phyloP scores from a whole-genome alignment of 306 rosid genomes.

The Cajanus cajan region DNA sequence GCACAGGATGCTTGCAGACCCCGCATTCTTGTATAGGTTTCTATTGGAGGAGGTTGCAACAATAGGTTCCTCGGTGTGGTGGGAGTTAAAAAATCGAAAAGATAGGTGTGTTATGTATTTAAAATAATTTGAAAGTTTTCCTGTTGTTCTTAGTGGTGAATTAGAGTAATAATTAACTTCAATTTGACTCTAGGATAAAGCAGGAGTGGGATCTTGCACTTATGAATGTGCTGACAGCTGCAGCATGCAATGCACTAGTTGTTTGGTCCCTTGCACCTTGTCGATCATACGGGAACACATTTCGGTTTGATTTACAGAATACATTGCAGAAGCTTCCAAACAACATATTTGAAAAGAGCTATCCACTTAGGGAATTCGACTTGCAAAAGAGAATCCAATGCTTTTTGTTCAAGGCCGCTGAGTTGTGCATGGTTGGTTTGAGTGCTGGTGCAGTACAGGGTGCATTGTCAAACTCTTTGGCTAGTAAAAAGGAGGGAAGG shows the following conservation, averaged over 20 bases:
- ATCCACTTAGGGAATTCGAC: slow-evolving; percentile 91
- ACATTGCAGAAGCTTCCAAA: slow-evolving; percentile 98
- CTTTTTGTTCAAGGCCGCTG: slow-evolving; percentile 97
- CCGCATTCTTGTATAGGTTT: slow-evolving; percentile 81
- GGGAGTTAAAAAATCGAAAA: slow-evolving; percentile 90
- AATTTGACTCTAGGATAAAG: slow-evolving; percentile 67
- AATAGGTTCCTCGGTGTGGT: slow-evolving; percentile 82
- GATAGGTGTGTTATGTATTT: slow-evolving; percentile 57
- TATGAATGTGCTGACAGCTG: slow-evolving; percentile 83
- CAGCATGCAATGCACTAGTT: slow-evolving; percentile 93
- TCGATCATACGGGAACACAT: slow-evolving; percentile 94
- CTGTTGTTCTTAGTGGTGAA: slow-evolving; percentile 15
- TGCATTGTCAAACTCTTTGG: slow-evolving; percentile 62
- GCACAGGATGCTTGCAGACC: slow-evolving; percentile 96
- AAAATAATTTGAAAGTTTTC: slow-evolving; percentile 18
- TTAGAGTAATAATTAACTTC: slow-evolving; percentile 21
- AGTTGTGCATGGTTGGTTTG: slow-evolving; percentile 95
- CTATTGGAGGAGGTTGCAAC: slow-evolving; percentile 85
- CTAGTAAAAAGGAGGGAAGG: slow-evolving; percentile 87
- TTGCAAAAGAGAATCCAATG: slow-evolving; percentile 84
- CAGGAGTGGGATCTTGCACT: slow-evolving; percentile 99
- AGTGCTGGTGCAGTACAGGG: slow-evolving; percentile 93
- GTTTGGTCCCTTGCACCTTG: slow-evolving; percentile 99
- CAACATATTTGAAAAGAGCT: slow-evolving; percentile 93
- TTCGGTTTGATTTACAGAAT: slow-evolving; percentile 89